Percentiles rank a stretch among this genome's conserved stretches.
These are phyloP conservation scores for Termitomyces eurrhizus DNA, from an alignment of 768 basidiomycete genomes.

Conservation along the genomic window DNA sequence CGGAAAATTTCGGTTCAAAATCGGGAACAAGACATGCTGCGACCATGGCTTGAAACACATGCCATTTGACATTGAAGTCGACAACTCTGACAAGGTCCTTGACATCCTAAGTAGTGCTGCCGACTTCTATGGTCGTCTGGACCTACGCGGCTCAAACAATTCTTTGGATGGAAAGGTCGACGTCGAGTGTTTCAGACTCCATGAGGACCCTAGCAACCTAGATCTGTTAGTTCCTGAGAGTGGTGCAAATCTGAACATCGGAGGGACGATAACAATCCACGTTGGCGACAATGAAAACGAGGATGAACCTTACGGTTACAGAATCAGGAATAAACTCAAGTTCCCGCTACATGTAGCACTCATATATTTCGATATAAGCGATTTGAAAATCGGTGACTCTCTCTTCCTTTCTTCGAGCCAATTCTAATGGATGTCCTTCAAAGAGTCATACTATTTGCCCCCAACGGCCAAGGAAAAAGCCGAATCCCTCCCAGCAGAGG, in stretches of 20 bases:
- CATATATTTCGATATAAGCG: conserved; percentile 2
- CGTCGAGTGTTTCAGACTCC: background rate
- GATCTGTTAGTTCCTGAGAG: background rate
- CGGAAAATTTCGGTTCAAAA: background rate
- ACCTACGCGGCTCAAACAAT: background rate
- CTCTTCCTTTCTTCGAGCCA: background rate
- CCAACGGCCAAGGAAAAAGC: background rate
- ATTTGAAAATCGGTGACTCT: conserved; percentile 1
- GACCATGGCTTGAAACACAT: conserved; percentile 1
- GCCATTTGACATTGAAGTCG: background rate
- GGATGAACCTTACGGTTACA: background rate
- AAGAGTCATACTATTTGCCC: background rate
- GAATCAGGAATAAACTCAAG: background rate
- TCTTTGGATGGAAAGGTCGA: background rate
- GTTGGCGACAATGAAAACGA: background rate
- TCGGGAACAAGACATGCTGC: background rate
- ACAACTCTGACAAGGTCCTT: background rate
- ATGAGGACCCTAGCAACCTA: background rate
- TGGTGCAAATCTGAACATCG: background rate
- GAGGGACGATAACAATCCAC: background rate
- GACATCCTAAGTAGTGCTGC: background rate
- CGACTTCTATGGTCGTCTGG: background rate
- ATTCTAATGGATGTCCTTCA: background rate
- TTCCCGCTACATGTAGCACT: conserved; percentile 1
- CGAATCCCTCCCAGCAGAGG: background rate